Percentiles rank a stretch among this genome's conserved stretches.
These are phyloP conservation scores for Thecaphora thlaspeos DNA, from an alignment of 1,284 basidiomycete species.

Conservation along the genomic window DNA sequence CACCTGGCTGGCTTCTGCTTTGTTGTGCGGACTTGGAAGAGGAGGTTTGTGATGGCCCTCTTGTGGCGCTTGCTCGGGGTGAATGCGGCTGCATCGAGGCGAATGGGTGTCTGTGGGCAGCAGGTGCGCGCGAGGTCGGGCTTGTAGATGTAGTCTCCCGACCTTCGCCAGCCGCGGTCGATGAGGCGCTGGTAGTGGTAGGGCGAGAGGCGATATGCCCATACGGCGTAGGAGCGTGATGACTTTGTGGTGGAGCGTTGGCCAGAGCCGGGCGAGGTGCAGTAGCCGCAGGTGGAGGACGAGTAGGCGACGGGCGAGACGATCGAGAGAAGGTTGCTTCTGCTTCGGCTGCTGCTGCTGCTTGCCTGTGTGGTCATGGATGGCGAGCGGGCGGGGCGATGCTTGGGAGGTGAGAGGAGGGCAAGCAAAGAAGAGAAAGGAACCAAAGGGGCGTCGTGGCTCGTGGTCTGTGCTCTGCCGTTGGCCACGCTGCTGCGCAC, in stretches of 20 bases:
- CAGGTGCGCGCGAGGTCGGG: slow-evolving; percentile 48
- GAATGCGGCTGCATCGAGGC: slow-evolving; percentile 24
- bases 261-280: slow-evolving; percentile 53
- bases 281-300: slow-evolving; percentile 61
- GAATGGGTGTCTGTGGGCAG: slow-evolving; percentile 49
- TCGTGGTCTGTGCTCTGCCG: slow-evolving; percentile 7
- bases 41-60: slow-evolving; percentile 34
- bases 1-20: slow-evolving; percentile 32
- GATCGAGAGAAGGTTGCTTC: slow-evolving; percentile 16
- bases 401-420: not conserved
- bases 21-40: slow-evolving; percentile 20
- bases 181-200: slow-evolving; percentile 44
- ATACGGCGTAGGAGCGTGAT: slow-evolving; percentile 59
- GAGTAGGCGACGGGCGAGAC: slow-evolving; percentile 59
- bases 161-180: slow-evolving; percentile 52
- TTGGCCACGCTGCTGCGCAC: no score
- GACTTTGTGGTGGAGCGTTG: slow-evolving; percentile 43
- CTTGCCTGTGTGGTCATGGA: slow-evolving; percentile 1
- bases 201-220: slow-evolving; percentile 40
- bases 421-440: not conserved
- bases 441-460: slow-evolving; percentile 2
- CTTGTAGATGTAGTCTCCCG: slow-evolving; percentile 51
- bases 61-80: slow-evolving; percentile 24
- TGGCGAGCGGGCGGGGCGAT: slow-evolving; percentile 1
- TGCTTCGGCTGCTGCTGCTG: not conserved